A percentile compares a stretch with the other conserved stretches of the same genome.
Evolutionary conservation across 129 eudicot genomes (phyloP).

Genomic region (Solidago caesia): DNA sequence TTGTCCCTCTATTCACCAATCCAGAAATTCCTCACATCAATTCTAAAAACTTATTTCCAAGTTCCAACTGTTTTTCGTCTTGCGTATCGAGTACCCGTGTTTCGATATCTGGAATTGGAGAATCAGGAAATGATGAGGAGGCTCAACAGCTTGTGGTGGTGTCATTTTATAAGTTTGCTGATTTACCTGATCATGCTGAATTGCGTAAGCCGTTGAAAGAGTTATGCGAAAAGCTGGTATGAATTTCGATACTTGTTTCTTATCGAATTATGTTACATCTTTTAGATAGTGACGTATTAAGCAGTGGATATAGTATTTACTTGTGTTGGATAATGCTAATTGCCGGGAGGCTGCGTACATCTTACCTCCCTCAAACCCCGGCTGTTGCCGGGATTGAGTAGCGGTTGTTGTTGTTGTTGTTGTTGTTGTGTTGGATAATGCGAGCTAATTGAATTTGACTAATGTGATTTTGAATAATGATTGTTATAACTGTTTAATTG

Average conservation of each 20-base stretch:
- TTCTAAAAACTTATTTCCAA: constrained; percentile 29
- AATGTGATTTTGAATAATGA: too few relatives aligned
- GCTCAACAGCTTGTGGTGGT: constrained; percentile 62
- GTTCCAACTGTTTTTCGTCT: constrained; percentile 33
- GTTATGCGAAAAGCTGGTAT: constrained; percentile 72
- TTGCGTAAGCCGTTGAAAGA: constrained; percentile 66
- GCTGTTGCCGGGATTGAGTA: too few relatives aligned
- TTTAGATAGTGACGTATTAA: neutral
- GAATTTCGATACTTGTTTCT: neutral
- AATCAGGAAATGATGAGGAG: neutral
- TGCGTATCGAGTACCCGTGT: constrained; percentile 22
- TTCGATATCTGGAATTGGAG: constrained; percentile 14
- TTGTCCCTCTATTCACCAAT: constrained; percentile 30
- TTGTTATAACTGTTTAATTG: too few relatives aligned
- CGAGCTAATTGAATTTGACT: neutral
- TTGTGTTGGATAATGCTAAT: too few relatives aligned
- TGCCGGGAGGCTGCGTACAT: too few relatives aligned
- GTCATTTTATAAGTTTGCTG: constrained; percentile 91
- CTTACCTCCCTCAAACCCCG: too few relatives aligned
- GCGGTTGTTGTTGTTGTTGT: too few relatives aligned
- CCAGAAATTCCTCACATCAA: constrained; percentile 26
- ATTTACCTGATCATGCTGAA: constrained; percentile 83
- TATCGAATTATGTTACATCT: neutral
- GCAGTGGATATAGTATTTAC: too few relatives aligned
- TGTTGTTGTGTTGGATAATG: too few relatives aligned